Evolutionary conservation across 768 basidiomycete species (phyloP), one percentile per base, ranked within the genome.

Genomic region (Suillus plorans): DNA sequence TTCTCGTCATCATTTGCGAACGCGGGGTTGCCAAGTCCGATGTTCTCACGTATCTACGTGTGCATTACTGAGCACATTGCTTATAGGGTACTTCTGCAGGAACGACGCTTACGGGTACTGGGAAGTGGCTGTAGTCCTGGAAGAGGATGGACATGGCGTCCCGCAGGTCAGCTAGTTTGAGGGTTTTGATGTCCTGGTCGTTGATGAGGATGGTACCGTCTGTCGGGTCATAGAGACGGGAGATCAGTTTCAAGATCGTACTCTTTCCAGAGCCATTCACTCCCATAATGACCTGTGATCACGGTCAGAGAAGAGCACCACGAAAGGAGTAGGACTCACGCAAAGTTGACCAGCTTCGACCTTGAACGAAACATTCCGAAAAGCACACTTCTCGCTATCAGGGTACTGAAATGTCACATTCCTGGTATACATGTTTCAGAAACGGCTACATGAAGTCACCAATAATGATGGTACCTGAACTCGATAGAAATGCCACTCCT

Each of bases 191-290:
- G 67, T 91, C 85, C 59, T 77, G 69, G 22, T 81, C 86, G 67
- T 92, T 84, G 34, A 94, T 74, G 14, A 89, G 74, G 50, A 94
- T 92, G 41, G 80, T 76, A 28, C 91, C 91, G 57, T 89, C 88
- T 4, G 76, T 78, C 0, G 85, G 83, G 69, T 93, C 90, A 66
- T 92, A 91, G 31, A 93, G 72, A 25, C 91, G 85, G 25, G 85
- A 76, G 41, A 89, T 82, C 50, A 92, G 79, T 71, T 93, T 94
- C 53, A 94, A 77, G 50, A 93, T 85, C 1, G 91, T 93, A 72
- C 89, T 90, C 76, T 93, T 94, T 3, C 88, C 91, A 0, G 89
- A 90, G 8, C 92, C 92, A 66, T 94, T 94, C 36, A 80, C 81
- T 5, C 92, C 92, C 1, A 92, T 88, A 47, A 94, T 88, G 49